These are phyloP conservation scores for Yamadazyma diospyri DNA, from an alignment of 1,139 yeast genomes.

Conservation along the genomic window DNA sequence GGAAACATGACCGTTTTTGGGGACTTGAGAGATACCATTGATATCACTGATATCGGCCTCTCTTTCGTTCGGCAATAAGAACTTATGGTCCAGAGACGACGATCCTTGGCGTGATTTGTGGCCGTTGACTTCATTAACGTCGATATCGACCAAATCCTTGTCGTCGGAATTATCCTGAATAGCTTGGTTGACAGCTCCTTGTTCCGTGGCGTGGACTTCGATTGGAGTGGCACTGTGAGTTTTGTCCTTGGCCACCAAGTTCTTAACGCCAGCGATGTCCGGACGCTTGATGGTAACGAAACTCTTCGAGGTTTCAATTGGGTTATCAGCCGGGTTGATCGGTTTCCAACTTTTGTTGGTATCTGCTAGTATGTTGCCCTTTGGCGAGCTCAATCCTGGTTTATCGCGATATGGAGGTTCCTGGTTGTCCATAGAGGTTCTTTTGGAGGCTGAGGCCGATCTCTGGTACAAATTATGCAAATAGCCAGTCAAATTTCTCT, in stretches of 20 bases:
- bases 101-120: slow-evolving; percentile 8
- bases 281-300: slow-evolving; percentile 70
- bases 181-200: slow-evolving; percentile 38
- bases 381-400: slow-evolving; percentile 3
- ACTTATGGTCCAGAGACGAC: slow-evolving; percentile 11
- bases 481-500: slow-evolving; percentile 66
- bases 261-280: slow-evolving; percentile 20
- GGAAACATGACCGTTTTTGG: slow-evolving; percentile 23
- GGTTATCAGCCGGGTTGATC: slow-evolving; percentile 77
- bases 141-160: slow-evolving; percentile 7
- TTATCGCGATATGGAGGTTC: neutral
- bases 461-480: slow-evolving; percentile 55
- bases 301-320: slow-evolving; percentile 66
- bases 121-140: neutral
- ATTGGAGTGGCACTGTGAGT: slow-evolving; percentile 11
- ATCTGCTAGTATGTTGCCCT: neutral
- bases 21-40: slow-evolving; percentile 11
- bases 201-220: slow-evolving; percentile 45
- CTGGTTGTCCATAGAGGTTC: slow-evolving; percentile 33
- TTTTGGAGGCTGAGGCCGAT: slow-evolving; percentile 32
- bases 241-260: slow-evolving; percentile 23
- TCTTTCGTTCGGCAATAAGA: slow-evolving; percentile 25
- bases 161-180: neutral
- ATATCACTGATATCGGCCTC: slow-evolving; percentile 31
- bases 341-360: slow-evolving; percentile 41